Base-by-base conservation (phyloP, 352 stramenopile species). In the Globisporangium echinulatum region DNA sequence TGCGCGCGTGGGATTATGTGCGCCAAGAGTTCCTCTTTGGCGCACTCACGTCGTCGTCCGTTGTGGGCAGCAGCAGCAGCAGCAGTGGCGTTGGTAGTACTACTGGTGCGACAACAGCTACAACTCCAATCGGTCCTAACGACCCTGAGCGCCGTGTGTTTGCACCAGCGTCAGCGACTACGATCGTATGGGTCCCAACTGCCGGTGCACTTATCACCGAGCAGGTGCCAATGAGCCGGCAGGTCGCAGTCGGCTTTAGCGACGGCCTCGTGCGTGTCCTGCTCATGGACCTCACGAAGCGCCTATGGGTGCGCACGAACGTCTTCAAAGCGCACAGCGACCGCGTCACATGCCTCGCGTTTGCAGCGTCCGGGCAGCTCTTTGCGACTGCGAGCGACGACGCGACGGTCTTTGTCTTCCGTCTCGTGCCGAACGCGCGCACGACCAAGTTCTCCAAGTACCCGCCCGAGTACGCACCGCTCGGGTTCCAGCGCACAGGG, bases 301-400 rank as follows among this genome's bases (percentile, higher is more conserved):
- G 73, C 3, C 61, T 63, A 7, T 88, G 82, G 70, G 70, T 92
- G 8, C 74, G 77, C 48, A 71, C 80, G 13, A 88, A 90, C 52
- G 79, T 89, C 1, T 85, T 97, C 59, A 98, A 98, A 53, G 90
- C 93, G 11, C 93, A 98, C 63, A 85, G 72, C 55, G 74, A 64
- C 9, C 70, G 73, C 17, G 78, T 98, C 9, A 85, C 71, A 3
- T 76, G 68, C 14, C 55, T 97, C 11, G 55, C 69, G 3, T 96
- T 92, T 65, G 89, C 81, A n/a, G 62, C 78, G 3, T 79, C 82
- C 15, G 84, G 82, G 15, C 54, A 58, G n/a, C 76, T 76, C 46
- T 74, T 98, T 51, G 89, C 82, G 7, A 90, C 92, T 3, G 74
- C 68, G 15, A 91, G 82, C 55, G 70, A 68, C 9, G 93, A 98